Conservation (phyloP, 257 asterid species). For the Echium plantagineum region DNA sequence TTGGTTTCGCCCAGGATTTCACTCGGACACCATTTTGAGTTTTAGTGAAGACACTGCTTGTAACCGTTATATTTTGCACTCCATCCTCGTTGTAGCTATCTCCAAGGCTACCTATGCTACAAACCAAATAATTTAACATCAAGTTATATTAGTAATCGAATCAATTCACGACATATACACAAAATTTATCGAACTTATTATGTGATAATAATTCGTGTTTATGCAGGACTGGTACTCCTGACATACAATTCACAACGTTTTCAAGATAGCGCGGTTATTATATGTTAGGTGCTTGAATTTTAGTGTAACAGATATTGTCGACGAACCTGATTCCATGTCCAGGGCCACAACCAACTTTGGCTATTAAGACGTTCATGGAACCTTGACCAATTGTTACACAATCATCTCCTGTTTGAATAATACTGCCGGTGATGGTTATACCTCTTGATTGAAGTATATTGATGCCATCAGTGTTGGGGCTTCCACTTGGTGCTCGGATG, state of each 20-base stretch:
- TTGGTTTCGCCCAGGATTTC: constrained; percentile 67
- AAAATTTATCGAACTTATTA: no score
- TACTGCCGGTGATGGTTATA: constrained; percentile 24
- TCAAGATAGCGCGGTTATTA: no score
- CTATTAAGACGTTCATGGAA: constrained; percentile 45
- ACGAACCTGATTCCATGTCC: constrained; percentile 25
- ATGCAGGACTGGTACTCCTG: no score
- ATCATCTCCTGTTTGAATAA: constrained; percentile 58
- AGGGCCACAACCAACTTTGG: constrained; percentile 56
- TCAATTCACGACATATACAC: no score
- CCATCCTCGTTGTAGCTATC: constrained; percentile 18
- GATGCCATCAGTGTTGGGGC: constrained; percentile 78
- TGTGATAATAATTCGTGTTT: no score
- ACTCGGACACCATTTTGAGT: constrained; percentile 64
- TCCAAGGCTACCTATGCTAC: constrained; percentile 48
- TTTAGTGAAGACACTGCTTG: constrained; percentile 43
- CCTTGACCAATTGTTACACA: constrained; percentile 67
- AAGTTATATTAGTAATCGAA: neutral
- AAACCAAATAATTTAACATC: neutral
- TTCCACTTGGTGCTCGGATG: constrained; percentile 50
- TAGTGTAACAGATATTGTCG: no score
- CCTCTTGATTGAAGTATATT: constrained; percentile 38
- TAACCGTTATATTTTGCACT: constrained; percentile 43
- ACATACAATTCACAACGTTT: no score
- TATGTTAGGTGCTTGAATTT: no score